These are phyloP conservation scores for Stephania yunnanensis DNA, from an alignment of 164 flowering plant species.

Conservation along the genomic window DNA sequence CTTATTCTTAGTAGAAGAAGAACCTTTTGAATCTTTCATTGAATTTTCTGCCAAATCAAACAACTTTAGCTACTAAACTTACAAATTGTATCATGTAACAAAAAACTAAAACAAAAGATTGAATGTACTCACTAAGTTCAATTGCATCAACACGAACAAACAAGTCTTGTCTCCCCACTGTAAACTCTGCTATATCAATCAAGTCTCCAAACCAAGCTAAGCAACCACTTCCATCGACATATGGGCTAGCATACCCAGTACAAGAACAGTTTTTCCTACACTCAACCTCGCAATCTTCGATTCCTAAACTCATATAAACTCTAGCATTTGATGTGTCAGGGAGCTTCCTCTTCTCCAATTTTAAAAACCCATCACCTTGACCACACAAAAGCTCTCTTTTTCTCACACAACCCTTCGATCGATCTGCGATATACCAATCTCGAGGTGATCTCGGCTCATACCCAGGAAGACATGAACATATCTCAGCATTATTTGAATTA, in stretches of 20 bases:
- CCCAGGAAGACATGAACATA: background rate
- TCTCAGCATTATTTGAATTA: background rate
- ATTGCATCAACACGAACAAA: background rate
- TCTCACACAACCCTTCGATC: background rate
- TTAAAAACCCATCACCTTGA: constrained; percentile 5
- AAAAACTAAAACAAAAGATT: no score
- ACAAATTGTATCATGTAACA: no score
- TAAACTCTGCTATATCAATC: background rate
- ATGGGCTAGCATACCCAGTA: no score
- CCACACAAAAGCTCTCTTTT: background rate
- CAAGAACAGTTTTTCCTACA: no score
- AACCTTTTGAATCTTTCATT: no score
- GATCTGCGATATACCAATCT: background rate
- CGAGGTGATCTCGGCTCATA: no score
- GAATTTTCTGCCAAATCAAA: no score
- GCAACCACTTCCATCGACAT: no score
- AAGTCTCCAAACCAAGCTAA: background rate
- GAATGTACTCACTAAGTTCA: background rate
- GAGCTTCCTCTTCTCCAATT: constrained; percentile 5
- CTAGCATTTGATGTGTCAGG: background rate
- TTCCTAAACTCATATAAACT: background rate
- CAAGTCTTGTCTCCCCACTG: background rate
- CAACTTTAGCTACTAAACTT: no score
- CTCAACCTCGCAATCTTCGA: background rate
- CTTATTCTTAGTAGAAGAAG: no score